These are phyloP conservation scores for Xylaria bambusicola DNA, from an alignment of 495 filamentous ascomycete genomes.

Conservation along the genomic window DNA sequence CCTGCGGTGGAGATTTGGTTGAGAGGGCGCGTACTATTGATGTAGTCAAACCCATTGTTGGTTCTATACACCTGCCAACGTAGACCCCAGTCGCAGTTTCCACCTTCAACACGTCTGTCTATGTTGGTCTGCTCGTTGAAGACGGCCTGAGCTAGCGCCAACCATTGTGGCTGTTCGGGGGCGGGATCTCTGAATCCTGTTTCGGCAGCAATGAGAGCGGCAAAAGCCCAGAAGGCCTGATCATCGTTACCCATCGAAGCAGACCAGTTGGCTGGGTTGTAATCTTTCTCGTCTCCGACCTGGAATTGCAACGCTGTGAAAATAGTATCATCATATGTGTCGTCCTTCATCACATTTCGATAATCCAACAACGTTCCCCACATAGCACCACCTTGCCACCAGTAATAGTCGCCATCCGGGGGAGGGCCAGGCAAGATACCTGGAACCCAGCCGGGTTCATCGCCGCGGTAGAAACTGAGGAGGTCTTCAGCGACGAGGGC, in stretches of 20 bases:
- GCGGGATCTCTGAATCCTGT: conserved; percentile 63
- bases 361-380: conserved; percentile 64
- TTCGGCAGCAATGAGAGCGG: conserved; percentile 70
- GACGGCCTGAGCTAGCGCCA: conserved; percentile 69
- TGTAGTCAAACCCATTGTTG: conserved; percentile 72
- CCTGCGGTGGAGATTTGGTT: not conserved
- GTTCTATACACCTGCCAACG: conserved; percentile 78
- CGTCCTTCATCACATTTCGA: conserved; percentile 58
- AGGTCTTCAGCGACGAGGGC: conserved; percentile 63
- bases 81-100: conserved; percentile 68
- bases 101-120: conserved; percentile 59
- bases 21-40: conserved; percentile 56
- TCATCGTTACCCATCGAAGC: conserved; percentile 70
- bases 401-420: conserved; percentile 60
- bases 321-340: conserved; percentile 54
- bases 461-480: conserved; percentile 66
- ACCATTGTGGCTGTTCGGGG: conserved; percentile 60
- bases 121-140: conserved; percentile 65
- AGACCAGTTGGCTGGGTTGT: conserved; percentile 59
- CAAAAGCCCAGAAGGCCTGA: conserved; percentile 72
- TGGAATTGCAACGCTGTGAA: conserved; percentile 56
- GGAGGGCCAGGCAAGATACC: conserved; percentile 57
- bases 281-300: conserved; percentile 53
- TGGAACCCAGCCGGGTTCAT: conserved; percentile 57
- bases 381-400: conserved; percentile 73